Conservation (phyloP, 1,284 basidiomycete genomes). For the Fomitopsis palustris region DNA sequence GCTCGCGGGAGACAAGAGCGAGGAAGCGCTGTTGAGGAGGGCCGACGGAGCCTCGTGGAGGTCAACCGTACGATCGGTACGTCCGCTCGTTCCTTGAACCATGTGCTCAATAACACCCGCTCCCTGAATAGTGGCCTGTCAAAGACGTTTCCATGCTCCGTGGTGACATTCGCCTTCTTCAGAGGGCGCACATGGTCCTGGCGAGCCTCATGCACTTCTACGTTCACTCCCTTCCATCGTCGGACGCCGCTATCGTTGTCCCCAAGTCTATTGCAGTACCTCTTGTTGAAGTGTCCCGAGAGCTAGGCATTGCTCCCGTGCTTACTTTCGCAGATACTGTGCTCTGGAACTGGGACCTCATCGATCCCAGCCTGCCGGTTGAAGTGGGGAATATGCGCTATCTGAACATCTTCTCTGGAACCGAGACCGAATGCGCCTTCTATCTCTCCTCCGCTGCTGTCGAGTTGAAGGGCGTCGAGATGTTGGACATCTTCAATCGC, state of each 20-base stretch:
- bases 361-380: slow-evolving; percentile 49
- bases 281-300: slow-evolving; percentile 70
- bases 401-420: slow-evolving; percentile 78
- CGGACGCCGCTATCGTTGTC: slow-evolving; percentile 46
- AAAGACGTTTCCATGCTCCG: slow-evolving; percentile 54
- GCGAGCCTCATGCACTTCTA: slow-evolving; percentile 90
- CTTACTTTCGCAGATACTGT: slow-evolving; percentile 96
- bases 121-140: slow-evolving; percentile 56
- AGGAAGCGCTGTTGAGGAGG: slow-evolving; percentile 47
- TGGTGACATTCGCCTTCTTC: slow-evolving; percentile 54
- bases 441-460: slow-evolving; percentile 83
- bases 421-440: slow-evolving; percentile 84
- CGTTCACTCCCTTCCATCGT: slow-evolving; percentile 70
- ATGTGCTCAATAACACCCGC: neutral
- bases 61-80: slow-evolving; percentile 55
- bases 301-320: slow-evolving; percentile 86
- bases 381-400: slow-evolving; percentile 65
- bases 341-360: slow-evolving; percentile 86
- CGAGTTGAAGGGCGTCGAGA: slow-evolving; percentile 85
- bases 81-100: slow-evolving; percentile 22
- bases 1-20: slow-evolving; percentile 57
- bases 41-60: slow-evolving; percentile 66
- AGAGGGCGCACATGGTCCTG: slow-evolving; percentile 87
- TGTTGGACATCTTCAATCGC: slow-evolving; percentile 87
- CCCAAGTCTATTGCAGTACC: slow-evolving; percentile 83